Percentiles rank a stretch among this genome's conserved stretches.
Evolutionary conservation across 2,329 filamentous ascomycete genomes (phyloP).

Genomic region (Huntiella bhutanensis): DNA sequence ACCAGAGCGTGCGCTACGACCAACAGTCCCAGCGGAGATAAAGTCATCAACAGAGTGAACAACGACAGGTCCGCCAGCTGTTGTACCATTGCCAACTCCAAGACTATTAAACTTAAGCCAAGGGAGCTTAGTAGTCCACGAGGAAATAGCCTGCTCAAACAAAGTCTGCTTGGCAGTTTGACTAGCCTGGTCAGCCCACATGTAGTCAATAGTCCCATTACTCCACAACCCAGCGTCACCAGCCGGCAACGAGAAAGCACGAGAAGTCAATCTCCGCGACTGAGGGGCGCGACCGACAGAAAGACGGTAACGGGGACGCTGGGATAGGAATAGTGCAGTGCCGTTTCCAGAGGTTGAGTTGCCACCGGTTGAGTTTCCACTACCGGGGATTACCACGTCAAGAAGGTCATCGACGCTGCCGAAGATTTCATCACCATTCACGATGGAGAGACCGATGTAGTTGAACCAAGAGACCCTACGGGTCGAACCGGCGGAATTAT

Average conservation of each 20-base stretch:
- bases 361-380: not conserved
- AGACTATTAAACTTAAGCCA: conserved; percentile 7
- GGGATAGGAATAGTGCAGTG: not conserved
- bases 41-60: not conserved
- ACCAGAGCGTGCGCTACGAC: not conserved
- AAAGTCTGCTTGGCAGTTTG: not conserved
- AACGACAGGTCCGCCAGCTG: conserved; percentile 1
- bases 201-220: not conserved
- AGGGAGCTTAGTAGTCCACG: conserved; percentile 8
- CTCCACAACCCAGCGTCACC: not conserved
- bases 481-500: not conserved
- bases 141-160: conserved; percentile 4
- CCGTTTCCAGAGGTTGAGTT: no score
- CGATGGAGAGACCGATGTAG: conserved; percentile 5
- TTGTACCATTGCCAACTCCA: not conserved
- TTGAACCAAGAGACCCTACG: conserved; percentile 8
- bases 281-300: not conserved
- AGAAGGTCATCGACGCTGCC: conserved; percentile 5
- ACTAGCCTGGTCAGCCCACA: not conserved
- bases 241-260: conserved; percentile 1
- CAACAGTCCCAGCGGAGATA: conserved; percentile 6
- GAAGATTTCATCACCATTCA: conserved; percentile 11
- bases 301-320: not conserved
- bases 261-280: not conserved
- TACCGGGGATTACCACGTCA: not conserved